Base-by-base conservation (phyloP, 257 asterid species). In the Catharanthus roseus region DNA sequence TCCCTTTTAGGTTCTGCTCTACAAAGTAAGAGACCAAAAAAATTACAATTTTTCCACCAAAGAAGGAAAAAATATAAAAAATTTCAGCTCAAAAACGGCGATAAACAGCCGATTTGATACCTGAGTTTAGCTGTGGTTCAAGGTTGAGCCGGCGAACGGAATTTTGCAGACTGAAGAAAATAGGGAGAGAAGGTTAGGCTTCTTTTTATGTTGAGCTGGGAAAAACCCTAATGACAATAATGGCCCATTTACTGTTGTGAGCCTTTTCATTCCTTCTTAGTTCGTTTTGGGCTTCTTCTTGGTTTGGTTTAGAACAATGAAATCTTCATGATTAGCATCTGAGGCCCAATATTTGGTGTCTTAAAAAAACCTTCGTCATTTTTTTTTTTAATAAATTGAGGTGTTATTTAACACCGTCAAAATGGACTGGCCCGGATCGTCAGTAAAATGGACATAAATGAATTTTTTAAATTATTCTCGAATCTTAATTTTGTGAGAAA, bases 181-280 rank as follows among this genome's bases (percentile, higher is more conserved):
- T 15, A 3, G 4, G 26, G 1, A 19, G 15, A 10, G 0, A 41
- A 1, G 31, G 5, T 11, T 47, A 3, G 31, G 61, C 18, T 49
- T 21, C 42, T 11, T 55, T 69, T 54, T 69, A 69, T 54, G 65
- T 36, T 67, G 47, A 8, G 41, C 8, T 54, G 18, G 10, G 54
- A 55, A n/a, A n/a, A 69, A 54, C 54, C 73, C 73, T 69, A 69
- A 15, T 3, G 15, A 18, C 61, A 45, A n/a, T 5, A 56, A 41
- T 67, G 62, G 39, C n/a, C 54, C 33, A 38, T 38, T 3, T 3
- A 38, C 5, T 38, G 42, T 38, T 38, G 3, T 38, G 42, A 8
- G 42, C 42, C 42, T 38, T 38, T 38, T 38, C n/a, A n/a, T n/a
- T n/a, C n/a, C n/a, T n/a, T n/a, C n/a, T n/a, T n/a, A n/a, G n/a